Evolutionary conservation across 176 grass and related monocot species (phyloP).

Genomic region (Phyllostachys edulis): DNA sequence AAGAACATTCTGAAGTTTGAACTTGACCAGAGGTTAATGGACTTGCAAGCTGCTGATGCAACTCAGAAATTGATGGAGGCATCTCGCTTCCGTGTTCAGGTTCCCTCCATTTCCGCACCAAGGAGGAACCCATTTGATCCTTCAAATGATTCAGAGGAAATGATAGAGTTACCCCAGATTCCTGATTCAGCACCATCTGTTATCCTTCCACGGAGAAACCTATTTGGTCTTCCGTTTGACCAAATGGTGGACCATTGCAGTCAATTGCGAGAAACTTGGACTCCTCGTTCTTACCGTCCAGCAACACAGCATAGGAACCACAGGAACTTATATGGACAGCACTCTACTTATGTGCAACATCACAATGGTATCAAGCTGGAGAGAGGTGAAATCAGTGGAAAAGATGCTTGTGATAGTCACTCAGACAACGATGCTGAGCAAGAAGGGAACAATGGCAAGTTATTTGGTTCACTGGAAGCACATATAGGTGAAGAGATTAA

Average conservation of each 20-base stretch:
- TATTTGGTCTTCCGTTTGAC: slow-evolving; percentile 52
- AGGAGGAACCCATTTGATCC: slow-evolving; percentile 33
- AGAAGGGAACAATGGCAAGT: slow-evolving; percentile 31
- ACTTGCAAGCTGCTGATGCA: slow-evolving; percentile 48
- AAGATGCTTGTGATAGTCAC: background rate
- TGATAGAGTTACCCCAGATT: slow-evolving; percentile 42
- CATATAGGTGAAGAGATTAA: slow-evolving; percentile 47
- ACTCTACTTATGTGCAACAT: background rate
- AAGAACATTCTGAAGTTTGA: slow-evolving; percentile 53
- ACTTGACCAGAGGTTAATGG: slow-evolving; percentile 55
- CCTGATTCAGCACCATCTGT: slow-evolving; percentile 63
- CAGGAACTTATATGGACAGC: slow-evolving; percentile 6
- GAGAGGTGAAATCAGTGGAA: slow-evolving; percentile 26
- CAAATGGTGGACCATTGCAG: slow-evolving; percentile 11
- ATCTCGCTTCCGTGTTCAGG: slow-evolving; percentile 49
- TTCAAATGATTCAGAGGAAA: slow-evolving; percentile 46
- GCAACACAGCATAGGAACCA: slow-evolving; percentile 25
- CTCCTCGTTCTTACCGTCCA: slow-evolving; percentile 18
- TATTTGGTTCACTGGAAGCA: slow-evolving; percentile 46
- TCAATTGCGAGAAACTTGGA: slow-evolving; percentile 42
- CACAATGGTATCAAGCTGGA: background rate
- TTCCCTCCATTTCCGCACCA: slow-evolving; percentile 53
- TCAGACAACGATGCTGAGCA: background rate
- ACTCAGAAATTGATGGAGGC: slow-evolving; percentile 41
- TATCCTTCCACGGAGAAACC: slow-evolving; percentile 32